These are phyloP conservation scores for Globisporangium viniferum DNA, from an alignment of 352 stramenopile genomes.

Conservation along the genomic window DNA sequence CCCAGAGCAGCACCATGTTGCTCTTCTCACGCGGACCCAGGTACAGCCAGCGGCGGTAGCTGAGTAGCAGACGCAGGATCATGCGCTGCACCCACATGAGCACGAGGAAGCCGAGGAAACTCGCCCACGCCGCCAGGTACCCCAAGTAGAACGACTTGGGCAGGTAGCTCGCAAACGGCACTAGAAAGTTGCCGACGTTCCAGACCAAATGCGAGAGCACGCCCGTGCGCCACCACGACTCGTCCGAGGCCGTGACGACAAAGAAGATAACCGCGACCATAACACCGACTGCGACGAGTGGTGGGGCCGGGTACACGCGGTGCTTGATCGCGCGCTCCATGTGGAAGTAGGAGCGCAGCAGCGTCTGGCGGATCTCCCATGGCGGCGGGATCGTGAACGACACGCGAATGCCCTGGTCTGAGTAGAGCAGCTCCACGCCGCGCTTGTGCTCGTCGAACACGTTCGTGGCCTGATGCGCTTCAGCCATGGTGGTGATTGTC, in stretches of 20 bases:
- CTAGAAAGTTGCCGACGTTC: constrained; percentile 74
- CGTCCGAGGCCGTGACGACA: constrained; percentile 49
- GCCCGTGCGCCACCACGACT: constrained; percentile 86
- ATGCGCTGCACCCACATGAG: constrained; percentile 86
- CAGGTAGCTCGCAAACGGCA: constrained; percentile 63
- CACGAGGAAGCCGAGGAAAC: constrained; percentile 75
- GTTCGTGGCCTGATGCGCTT: constrained; percentile 82
- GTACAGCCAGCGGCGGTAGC: constrained; percentile 89
- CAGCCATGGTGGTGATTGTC: constrained; percentile 47
- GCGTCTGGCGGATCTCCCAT: constrained; percentile 61
- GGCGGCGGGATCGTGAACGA: constrained; percentile 83
- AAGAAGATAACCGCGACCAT: constrained; percentile 62
- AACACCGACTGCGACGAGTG: constrained; percentile 51
- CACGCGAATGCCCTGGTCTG: constrained; percentile 76
- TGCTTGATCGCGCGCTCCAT: constrained; percentile 65
- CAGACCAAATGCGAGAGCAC: constrained; percentile 73
- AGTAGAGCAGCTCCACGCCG: constrained; percentile 84
- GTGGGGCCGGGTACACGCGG: constrained; percentile 77
- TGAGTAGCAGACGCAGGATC: constrained; percentile 77
- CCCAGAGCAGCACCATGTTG: constrained; percentile 67
- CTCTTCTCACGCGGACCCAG: constrained; percentile 66
- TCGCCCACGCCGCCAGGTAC: constrained; percentile 79
- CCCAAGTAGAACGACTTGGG: constrained; percentile 75
- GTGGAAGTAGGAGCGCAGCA: constrained; percentile 66
- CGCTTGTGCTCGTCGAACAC: constrained; percentile 88